Conservation (phyloP, 225 moss, liverwort and hornwort genomes). For the Straminergon stramineum region DNA sequence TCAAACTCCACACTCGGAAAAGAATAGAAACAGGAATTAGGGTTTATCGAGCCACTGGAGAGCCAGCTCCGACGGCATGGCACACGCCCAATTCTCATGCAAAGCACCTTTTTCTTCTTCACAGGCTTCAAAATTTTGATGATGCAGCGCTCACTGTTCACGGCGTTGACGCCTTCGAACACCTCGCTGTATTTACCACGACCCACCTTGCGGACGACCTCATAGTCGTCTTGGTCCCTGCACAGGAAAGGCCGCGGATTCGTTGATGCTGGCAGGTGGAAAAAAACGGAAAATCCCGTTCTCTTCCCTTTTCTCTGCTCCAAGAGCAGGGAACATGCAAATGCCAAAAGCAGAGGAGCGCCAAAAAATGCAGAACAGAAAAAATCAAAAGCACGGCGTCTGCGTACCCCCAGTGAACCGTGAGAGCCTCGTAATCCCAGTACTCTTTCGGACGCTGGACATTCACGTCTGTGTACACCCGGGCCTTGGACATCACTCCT, state of each 20-base stretch:
- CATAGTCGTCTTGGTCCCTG: constrained; percentile 59
- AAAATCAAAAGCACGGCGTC: background rate
- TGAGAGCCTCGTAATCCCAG: constrained; percentile 95
- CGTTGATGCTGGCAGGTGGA: background rate
- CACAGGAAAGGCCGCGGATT: background rate
- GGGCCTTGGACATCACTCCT: constrained; percentile 99
- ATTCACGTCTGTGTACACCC: constrained; percentile 94
- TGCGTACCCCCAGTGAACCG: constrained; percentile 92
- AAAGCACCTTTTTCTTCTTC: constrained; percentile 54
- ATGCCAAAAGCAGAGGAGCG: background rate
- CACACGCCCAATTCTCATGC: background rate
- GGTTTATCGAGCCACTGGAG: background rate
- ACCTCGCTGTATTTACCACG: constrained; percentile 65
- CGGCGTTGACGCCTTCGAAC: constrained; percentile 47
- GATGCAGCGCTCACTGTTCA: constrained; percentile 49
- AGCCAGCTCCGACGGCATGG: background rate
- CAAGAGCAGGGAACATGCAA: background rate
- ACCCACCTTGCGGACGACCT: constrained; percentile 56
- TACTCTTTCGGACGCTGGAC: constrained; percentile 97
- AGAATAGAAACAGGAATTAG: background rate
- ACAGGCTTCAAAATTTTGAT: constrained; percentile 64
- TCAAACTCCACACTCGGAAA: background rate
- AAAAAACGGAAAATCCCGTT: too few species aligned
- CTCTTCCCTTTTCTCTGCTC: background rate
- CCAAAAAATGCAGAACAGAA: background rate